Percentiles rank a stretch among this genome's conserved stretches.
Evolutionary conservation across 176 grass and related monocot species (phyloP).

Genomic region (Calamus simplicifolius): DNA sequence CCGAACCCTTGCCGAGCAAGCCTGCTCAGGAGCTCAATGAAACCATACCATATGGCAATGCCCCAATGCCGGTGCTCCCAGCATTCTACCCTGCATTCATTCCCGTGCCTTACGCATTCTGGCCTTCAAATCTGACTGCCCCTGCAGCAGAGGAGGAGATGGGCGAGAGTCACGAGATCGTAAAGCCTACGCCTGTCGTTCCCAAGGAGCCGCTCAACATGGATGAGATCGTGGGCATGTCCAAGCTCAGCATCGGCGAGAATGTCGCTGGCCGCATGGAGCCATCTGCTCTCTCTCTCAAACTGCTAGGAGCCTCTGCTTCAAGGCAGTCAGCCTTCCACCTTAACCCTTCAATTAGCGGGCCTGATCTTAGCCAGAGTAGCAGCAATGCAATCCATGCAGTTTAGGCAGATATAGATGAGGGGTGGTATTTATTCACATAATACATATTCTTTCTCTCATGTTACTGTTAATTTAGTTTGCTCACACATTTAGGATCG

Average conservation of each 20-base stretch:
- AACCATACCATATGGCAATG: constrained; percentile 14
- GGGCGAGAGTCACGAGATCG: constrained; percentile 34
- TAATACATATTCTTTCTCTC: constrained; percentile 8
- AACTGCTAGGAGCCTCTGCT: constrained; percentile 41
- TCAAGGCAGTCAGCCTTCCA: constrained; percentile 72
- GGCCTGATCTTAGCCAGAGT: constrained; percentile 58
- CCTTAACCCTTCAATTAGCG: constrained; percentile 32
- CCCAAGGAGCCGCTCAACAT: constrained; percentile 45
- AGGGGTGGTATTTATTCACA: neutral
- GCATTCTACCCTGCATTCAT: constrained; percentile 43
- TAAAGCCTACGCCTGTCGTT: constrained; percentile 56
- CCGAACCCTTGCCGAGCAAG: constrained; percentile 12
- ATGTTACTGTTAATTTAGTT: no score
- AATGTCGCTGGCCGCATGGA: constrained; percentile 25
- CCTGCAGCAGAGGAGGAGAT: constrained; percentile 12
- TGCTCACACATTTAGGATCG: no score
- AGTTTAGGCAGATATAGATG: constrained; percentile 28
- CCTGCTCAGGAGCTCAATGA: constrained; percentile 20
- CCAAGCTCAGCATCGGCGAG: constrained; percentile 75
- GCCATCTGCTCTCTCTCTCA: constrained; percentile 54
- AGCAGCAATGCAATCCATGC: constrained; percentile 70
- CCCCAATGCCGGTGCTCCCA: constrained; percentile 12
- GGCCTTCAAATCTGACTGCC: constrained; percentile 31
- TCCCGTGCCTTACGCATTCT: constrained; percentile 33
- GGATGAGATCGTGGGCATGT: constrained; percentile 65